Conservation (phyloP, 1,284 basidiomycete species). For the Gyrodon tennesseensis region DNA sequence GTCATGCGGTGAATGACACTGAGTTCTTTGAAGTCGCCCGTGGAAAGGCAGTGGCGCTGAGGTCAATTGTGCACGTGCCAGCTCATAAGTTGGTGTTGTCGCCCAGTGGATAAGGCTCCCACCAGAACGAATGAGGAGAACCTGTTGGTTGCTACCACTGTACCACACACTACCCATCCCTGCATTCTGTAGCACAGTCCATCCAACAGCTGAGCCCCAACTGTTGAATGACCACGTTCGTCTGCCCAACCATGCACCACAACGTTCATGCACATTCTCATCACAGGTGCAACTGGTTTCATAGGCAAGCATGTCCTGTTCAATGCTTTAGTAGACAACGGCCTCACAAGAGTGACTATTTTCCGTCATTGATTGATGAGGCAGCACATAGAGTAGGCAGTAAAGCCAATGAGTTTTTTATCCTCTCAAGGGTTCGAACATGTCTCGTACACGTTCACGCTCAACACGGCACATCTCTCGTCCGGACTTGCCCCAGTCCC, state of each 20-base stretch:
- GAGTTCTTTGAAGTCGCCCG: no score
- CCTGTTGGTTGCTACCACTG: background rate
- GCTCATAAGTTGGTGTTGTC: no score
- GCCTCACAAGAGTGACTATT: conserved; percentile 37
- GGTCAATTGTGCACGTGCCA: no score
- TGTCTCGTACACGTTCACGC: conserved; percentile 35
- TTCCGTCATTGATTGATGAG: conserved; percentile 35
- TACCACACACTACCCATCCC: background rate
- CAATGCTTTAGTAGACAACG: conserved; percentile 31
- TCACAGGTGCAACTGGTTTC: conserved; percentile 39
- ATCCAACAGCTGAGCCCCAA: background rate
- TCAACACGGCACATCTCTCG: conserved; percentile 36
- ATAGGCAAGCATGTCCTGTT: conserved; percentile 34
- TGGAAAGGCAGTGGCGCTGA: no score
- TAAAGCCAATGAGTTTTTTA: conserved; percentile 32
- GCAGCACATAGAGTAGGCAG: conserved; percentile 33
- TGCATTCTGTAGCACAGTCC: background rate
- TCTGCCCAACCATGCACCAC: background rate
- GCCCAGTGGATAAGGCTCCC: no score
- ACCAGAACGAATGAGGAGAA: background rate
- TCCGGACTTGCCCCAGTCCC: conserved; percentile 28
- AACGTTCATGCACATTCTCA: conserved; percentile 33
- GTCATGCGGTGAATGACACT: no score
- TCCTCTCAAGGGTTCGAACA: conserved; percentile 36
- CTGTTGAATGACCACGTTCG: background rate